Evolutionary conservation across 2,329 filamentous ascomycete genomes (phyloP).

Genomic region (Microascus cirrosus): DNA sequence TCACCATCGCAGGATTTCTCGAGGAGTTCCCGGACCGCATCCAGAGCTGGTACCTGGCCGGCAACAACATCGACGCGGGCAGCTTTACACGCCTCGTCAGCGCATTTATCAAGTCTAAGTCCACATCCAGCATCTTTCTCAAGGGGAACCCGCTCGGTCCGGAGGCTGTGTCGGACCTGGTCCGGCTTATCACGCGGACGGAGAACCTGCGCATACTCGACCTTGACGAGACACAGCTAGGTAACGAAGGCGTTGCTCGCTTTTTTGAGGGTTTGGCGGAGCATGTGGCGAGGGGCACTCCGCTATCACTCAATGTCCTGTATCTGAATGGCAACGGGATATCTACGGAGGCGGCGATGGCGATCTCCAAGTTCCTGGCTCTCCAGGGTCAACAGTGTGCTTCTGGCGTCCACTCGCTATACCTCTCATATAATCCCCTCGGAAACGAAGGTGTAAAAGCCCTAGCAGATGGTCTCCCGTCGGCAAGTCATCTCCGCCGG

Average conservation of each 20-base stretch:
- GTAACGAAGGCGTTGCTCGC: too few species aligned
- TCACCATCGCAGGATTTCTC: constrained; percentile 32
- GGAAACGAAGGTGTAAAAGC: constrained; percentile 18
- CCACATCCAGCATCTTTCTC: constrained; percentile 9
- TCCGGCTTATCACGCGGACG: constrained; percentile 28
- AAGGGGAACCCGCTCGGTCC: constrained; percentile 11
- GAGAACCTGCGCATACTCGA: constrained; percentile 30
- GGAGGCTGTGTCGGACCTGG: constrained; percentile 24
- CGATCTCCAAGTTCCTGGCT: constrained; percentile 20
- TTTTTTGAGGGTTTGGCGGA: too few species aligned
- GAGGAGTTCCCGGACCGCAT: constrained; percentile 31
- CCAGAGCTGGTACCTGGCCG: constrained; percentile 44
- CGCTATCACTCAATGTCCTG: too few species aligned
- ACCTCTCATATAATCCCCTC: constrained; percentile 25
- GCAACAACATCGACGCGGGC: constrained; percentile 36
- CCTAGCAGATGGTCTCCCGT: constrained; percentile 18
- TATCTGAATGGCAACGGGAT: too few species aligned
- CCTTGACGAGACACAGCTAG: too few species aligned
- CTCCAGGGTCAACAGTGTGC: neutral
- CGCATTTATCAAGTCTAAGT: constrained; percentile 24
- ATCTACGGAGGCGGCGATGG: constrained; percentile 11
- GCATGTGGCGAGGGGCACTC: too few species aligned
- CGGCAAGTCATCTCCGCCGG: constrained; percentile 20
- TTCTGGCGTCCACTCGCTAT: constrained; percentile 21
- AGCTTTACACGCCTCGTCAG: constrained; percentile 30